Conservation (phyloP, 2,329 filamentous ascomycete genomes). For the Trichoderma sp. region DNA sequence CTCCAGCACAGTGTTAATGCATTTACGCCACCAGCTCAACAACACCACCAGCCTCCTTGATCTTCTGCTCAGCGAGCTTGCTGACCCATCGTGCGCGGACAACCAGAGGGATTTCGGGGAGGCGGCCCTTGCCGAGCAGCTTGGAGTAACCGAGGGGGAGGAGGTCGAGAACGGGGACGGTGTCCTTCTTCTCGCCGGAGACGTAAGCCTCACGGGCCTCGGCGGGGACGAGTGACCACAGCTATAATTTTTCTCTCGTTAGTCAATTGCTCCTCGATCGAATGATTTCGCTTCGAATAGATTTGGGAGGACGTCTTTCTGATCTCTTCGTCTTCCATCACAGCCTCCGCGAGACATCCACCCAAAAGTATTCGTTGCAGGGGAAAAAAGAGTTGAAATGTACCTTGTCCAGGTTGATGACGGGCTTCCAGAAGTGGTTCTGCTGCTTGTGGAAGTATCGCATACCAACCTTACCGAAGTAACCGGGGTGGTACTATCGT, state of each 20-base stretch:
- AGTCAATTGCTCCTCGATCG: conserved; percentile 25
- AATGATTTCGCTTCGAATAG: background rate
- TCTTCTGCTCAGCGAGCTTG: conserved; percentile 97
- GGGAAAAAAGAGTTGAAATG: conserved; percentile 24
- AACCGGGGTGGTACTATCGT: conserved; percentile 85
- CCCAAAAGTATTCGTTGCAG: conserved; percentile 9
- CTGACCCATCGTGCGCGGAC: conserved; percentile 94
- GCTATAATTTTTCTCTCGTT: conserved; percentile 50
- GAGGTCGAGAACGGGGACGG: conserved; percentile 96
- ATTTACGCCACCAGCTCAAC: conserved; percentile 86
- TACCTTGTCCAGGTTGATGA: conserved; percentile 99
- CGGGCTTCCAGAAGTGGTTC: conserved; percentile 97
- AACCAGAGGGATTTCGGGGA: conserved; percentile 89
- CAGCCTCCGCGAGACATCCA: background rate
- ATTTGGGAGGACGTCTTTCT: background rate
- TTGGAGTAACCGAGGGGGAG: conserved; percentile 97
- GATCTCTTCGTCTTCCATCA: background rate
- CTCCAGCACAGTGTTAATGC: conserved; percentile 27
- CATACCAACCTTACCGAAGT: conserved; percentile 98
- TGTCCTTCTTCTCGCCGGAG: conserved; percentile 75
- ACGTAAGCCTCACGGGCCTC: conserved; percentile 95
- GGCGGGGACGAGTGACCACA: conserved; percentile 90
- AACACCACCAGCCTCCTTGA: conserved; percentile 95
- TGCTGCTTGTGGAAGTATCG: conserved; percentile 94
- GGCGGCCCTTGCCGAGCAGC: conserved; percentile 95